Percentiles rank a stretch among this genome's conserved stretches.
Evolutionary conservation across 1,284 basidiomycete genomes (phyloP).

Genomic region (Leccinum variabile): DNA sequence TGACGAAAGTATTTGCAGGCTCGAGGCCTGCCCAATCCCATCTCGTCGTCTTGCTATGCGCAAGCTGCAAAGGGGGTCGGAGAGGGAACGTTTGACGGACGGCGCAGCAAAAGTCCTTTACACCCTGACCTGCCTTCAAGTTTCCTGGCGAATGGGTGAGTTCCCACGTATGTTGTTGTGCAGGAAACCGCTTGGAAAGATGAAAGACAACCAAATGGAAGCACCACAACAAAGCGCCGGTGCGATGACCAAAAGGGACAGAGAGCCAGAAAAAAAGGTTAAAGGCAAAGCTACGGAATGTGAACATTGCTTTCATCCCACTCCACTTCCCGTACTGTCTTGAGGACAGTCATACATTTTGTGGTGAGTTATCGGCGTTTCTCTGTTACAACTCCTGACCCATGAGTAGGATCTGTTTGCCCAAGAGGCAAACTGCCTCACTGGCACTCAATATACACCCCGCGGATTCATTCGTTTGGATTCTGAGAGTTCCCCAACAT

Average conservation of each 20-base stretch:
- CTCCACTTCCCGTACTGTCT: not conserved
- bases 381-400: not conserved
- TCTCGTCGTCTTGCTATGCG: not conserved
- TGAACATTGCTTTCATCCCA: not conserved
- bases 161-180: not conserved
- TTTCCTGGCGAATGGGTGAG: not conserved
- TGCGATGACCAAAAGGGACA: not conserved
- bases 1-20: not conserved
- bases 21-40: not conserved
- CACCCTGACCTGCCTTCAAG: not conserved
- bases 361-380: not conserved
- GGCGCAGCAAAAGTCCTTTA: not conserved
- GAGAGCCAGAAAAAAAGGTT: not conserved
- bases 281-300: conserved; percentile 1
- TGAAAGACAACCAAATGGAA: not conserved
- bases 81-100: not conserved
- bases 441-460: not conserved
- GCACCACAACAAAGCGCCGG: conserved; percentile 1
- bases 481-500: conserved; percentile 8
- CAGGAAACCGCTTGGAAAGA: not conserved
- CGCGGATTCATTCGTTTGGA: not conserved
- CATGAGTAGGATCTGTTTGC: not conserved
- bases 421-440: conserved; percentile 3
- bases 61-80: not conserved
- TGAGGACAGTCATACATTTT: conserved; percentile 1